Conservation (phyloP, 75 land plant species). For the Pinus tabuliformis region DNA sequence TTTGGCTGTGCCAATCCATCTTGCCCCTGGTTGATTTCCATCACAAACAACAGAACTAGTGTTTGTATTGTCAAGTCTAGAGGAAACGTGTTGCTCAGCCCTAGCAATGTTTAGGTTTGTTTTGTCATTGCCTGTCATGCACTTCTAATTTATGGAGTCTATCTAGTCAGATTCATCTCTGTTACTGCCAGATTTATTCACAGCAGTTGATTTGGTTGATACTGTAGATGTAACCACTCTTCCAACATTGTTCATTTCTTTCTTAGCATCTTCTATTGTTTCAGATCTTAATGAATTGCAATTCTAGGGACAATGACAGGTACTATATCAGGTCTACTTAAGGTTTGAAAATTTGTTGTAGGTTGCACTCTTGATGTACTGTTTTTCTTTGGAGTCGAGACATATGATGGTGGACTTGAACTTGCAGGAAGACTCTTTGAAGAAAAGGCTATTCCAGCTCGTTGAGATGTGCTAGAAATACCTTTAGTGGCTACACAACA, state of each 20-base stretch:
- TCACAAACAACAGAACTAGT: too few relatives aligned
- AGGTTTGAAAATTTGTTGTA: too few relatives aligned
- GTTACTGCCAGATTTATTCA: too few relatives aligned
- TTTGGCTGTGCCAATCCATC: too few relatives aligned
- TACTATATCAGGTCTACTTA: conserved; percentile 5
- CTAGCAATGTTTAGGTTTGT: too few relatives aligned
- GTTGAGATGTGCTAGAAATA: conserved; percentile 50
- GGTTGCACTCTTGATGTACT: background rate
- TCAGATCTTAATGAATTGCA: conserved; percentile 17
- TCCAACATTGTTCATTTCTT: conserved; percentile 21
- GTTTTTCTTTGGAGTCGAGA: conserved; percentile 23
- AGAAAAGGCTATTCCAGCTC: conserved; percentile 15
- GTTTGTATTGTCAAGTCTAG: too few relatives aligned
- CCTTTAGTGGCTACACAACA: conserved; percentile 43
- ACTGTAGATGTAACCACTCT: background rate
- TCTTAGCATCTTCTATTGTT: conserved; percentile 11
- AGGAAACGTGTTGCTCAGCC: too few relatives aligned
- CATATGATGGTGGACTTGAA: conserved; percentile 27
- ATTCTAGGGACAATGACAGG: conserved; percentile 22
- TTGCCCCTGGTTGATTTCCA: too few relatives aligned
- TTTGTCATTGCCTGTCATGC: too few relatives aligned
- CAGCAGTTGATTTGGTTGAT: too few relatives aligned
- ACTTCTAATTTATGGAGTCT: too few relatives aligned
- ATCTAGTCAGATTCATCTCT: too few relatives aligned
- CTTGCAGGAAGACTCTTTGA: conserved; percentile 21